phyloP scores from a whole-genome alignment of 140 eudicot species.

The Erigeron philadelphicus region DNA sequence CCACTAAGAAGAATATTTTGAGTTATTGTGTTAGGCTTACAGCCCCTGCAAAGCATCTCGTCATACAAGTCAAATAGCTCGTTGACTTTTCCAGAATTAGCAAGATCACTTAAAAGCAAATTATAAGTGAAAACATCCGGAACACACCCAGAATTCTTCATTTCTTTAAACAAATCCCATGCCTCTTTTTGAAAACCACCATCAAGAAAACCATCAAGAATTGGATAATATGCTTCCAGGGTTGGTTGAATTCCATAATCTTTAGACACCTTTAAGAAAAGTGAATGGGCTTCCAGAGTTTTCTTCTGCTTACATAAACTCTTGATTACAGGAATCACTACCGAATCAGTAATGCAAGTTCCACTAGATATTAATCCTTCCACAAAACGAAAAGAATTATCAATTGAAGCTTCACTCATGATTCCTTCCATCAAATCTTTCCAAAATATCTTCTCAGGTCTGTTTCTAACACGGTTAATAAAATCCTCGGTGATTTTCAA shows the following conservation, averaged over 20 bases:
- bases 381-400: slow-evolving; percentile 42
- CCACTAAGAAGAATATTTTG: slow-evolving; percentile 80
- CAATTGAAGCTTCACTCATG: slow-evolving; percentile 44
- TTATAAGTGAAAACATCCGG: slow-evolving; percentile 75
- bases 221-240: slow-evolving; percentile 49
- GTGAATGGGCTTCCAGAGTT: slow-evolving; percentile 57
- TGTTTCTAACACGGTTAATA: slow-evolving; percentile 24
- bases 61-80: slow-evolving; percentile 59
- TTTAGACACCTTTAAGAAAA: slow-evolving; percentile 49
- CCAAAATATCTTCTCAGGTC: slow-evolving; percentile 50
- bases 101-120: slow-evolving; percentile 70
- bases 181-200: slow-evolving; percentile 47
- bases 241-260: slow-evolving; percentile 53
- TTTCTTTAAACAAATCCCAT: slow-evolving; percentile 57
- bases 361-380: slow-evolving; percentile 45
- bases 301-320: slow-evolving; percentile 57
- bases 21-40: slow-evolving; percentile 63
- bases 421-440: slow-evolving; percentile 60
- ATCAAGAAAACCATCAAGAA: slow-evolving; percentile 70
- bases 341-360: slow-evolving; percentile 52
- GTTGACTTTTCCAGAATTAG: slow-evolving; percentile 52
- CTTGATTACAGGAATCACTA: slow-evolving; percentile 52
- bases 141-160: slow-evolving; percentile 62
- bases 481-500: slow-evolving; percentile 48
- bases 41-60: slow-evolving; percentile 71